phyloP scores from a whole-genome alignment of 2,329 filamentous ascomycete species.

The Aspergillus intermedius region DNA sequence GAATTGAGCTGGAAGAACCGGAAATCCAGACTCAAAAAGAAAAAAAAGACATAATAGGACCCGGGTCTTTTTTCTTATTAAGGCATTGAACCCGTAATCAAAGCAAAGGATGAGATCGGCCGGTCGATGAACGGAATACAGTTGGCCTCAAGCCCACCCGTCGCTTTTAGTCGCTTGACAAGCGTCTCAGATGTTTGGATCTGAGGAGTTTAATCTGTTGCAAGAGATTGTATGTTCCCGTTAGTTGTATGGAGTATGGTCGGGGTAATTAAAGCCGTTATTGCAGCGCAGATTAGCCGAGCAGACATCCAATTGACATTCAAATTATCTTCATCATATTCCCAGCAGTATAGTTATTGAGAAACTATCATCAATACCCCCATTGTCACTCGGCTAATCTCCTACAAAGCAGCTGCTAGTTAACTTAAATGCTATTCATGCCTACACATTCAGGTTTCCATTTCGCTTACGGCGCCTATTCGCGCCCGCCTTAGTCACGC shows the following conservation, averaged over 20 bases:
- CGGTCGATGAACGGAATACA: background rate
- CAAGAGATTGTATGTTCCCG: background rate
- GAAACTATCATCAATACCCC: too few relatives aligned
- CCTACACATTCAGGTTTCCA: conserved; percentile 15
- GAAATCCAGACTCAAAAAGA: too few relatives aligned
- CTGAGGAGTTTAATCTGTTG: too few relatives aligned
- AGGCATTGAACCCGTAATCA: conserved; percentile 7
- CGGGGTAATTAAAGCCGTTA: background rate
- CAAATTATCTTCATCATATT: too few relatives aligned
- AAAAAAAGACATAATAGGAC: too few relatives aligned
- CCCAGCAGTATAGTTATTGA: too few relatives aligned
- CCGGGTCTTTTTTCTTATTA: too few relatives aligned
- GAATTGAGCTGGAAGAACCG: background rate
- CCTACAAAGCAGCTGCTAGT: background rate
- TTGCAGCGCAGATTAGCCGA: too few relatives aligned
- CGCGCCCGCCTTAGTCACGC: conserved; percentile 20
- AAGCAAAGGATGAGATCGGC: conserved; percentile 15
- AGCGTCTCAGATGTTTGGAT: background rate
- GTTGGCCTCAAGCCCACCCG: background rate
- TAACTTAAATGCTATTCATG: background rate
- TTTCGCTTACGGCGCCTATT: conserved; percentile 37
- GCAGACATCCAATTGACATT: too few relatives aligned
- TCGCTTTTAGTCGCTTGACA: background rate
- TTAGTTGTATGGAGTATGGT: background rate
- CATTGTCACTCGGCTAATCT: too few relatives aligned